Base-by-base conservation (phyloP, 2,329 filamentous ascomycete genomes). In the Fusarium sp. region DNA sequence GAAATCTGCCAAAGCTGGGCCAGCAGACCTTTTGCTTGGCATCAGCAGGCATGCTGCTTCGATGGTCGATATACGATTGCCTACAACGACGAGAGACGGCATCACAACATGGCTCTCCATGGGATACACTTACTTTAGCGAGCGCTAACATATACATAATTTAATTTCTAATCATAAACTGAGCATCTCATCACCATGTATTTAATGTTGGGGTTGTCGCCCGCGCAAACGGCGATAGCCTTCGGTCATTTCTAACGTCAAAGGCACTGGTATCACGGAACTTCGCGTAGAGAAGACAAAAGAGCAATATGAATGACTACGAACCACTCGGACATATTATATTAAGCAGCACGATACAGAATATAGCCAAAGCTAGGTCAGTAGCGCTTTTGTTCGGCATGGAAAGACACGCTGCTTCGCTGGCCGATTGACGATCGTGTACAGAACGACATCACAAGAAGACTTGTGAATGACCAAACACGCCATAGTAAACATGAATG, bases 401-500 rank as follows among this genome's bases (percentile, higher is more conserved):
- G 13, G 2, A 15, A 12, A 22, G 48, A 22, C 12, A 22, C 28
- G 50, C n/a, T 13, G 32, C 13, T 7, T 54, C 14, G 14, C 22
- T 17, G 18, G 14, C 12, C 1, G 34, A 28, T 28, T 38, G 32
- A 17, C 13, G 18, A 54, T 28, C 4, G 13, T 24, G 48, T 36
- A 6, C 17, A 54, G 7, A 39, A 28, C 34, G 4, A 9, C 34
- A 8, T 18, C 20, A n/a, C 8, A 7, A n/a, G n/a, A 58, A 28
- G 18, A 22, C 4, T 6, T n/a, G 12, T 4, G 6, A n/a, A 15
- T 18, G 18, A 14, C 5, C 10, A 30, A 36, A 24, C 17, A 28
- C 20, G 6, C 4, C 1, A 6, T 8, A 39, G 3, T n/a, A 17
- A 13, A 3, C 4, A 17, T 4, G 5, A 10, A 17, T 9, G 1